Evolutionary conservation across 169 alveolate genomes (phyloP), one percentile per base, ranked within the genome.

Genomic region (Plasmodium vivax): DNA sequence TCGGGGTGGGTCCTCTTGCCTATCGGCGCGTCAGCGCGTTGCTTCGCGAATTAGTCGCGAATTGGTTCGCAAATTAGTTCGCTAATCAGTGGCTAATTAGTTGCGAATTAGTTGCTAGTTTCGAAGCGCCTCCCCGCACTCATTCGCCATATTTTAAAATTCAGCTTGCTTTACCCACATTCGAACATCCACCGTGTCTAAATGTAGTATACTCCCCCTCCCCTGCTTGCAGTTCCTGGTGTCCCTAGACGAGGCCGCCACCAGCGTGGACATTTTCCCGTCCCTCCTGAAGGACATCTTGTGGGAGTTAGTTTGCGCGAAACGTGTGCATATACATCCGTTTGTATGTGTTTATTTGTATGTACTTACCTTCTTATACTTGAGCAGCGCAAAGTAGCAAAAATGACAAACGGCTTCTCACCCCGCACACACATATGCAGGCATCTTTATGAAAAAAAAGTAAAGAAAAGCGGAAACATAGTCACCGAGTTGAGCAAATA

Each of bases 401-500:
- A 51, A 82, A 51, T 30, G 19, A 14, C 12, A 27, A 30, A 16
- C 75, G 43, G 23, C 27, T 30, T 38, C 23, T 74, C 58, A 16
- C 77, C 80, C 23, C 80, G n/a, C 27, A 47, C 58, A 6, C n/a
- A 47, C 51, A 75, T n/a, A 62, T 30, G 62, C 81, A 87, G 93
- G 77, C 93, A 87, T 30, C 47, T 87, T 54, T 87, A 87, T 79
- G 93, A 87, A 56, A 87, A 38, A 56, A 87, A 87, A 38, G 93
- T 87, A 32, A 87, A 87, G 85, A 77, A 87, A 77, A 38, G 62
- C 30, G 93, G 93, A 30, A 34, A 27, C 36, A 74, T 87, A 51
- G 93, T 87, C 6, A 87, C 93, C 54, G 93, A 87, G 79, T 56
- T 87, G 81, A 87, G 93, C 68, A 87, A 87, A 77, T 87, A 87